A percentile compares a stretch with the other conserved stretches of the same genome.
Evolutionary conservation across 139 green algal genomes (phyloP).

Genomic region (Closterium sp.): DNA sequence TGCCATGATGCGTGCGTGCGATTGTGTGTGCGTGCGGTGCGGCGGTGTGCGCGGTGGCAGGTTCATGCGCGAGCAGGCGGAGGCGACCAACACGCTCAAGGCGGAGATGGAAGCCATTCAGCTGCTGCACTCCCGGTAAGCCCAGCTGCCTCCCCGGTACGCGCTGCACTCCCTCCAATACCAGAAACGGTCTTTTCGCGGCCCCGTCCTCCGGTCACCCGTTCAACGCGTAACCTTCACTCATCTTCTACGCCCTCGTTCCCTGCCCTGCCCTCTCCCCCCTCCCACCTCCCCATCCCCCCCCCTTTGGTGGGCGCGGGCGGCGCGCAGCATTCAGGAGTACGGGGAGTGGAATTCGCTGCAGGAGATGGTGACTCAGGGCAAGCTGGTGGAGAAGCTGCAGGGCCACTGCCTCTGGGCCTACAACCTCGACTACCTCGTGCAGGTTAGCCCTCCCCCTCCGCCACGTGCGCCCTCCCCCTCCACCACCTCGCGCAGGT

Average conservation of each 20-base stretch:
- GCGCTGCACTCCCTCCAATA: not conserved
- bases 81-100: conserved; percentile 12
- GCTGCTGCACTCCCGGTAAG: not conserved
- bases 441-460: not conserved
- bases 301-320: too few species aligned
- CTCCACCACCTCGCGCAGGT: too few species aligned
- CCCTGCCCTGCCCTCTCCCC: not conserved
- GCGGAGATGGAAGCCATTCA: conserved; percentile 2
- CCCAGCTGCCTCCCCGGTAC: not conserved
- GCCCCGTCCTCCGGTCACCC: too few species aligned
- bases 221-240: not conserved
- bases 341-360: conserved; percentile 8
- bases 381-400: conserved; percentile 13
- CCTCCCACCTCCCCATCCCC: too few species aligned
- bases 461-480: too few species aligned
- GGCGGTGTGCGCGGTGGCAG: not conserved
- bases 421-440: conserved; percentile 12
- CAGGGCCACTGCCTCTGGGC: conserved; percentile 11
- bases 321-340: not conserved
- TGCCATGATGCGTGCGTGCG: not conserved
- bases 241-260: not conserved
- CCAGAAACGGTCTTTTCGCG: not conserved
- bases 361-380: conserved; percentile 10
- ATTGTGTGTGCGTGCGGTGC: not conserved
- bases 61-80: not conserved